Percentiles rank a stretch among this genome's conserved stretches.
Evolutionary conservation across 164 flowering plant species (phyloP).

Genomic region (Vitis amurensis): DNA sequence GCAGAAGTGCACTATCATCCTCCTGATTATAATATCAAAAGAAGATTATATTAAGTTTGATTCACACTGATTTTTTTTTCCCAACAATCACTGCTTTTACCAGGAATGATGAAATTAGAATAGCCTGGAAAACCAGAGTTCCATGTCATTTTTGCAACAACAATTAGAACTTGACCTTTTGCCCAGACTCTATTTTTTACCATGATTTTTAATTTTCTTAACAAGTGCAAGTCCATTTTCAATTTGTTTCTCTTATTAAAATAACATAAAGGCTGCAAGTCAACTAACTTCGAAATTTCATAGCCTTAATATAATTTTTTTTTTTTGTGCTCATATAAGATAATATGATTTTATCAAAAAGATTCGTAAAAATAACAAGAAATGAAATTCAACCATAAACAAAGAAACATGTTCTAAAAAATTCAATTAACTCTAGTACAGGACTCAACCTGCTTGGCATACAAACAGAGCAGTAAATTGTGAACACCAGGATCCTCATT

Average conservation of each 20-base stretch:
- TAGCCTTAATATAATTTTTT: not conserved
- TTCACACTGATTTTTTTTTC: not conserved
- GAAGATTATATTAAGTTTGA: not conserved
- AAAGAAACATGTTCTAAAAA: not conserved
- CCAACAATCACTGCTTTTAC: not conserved
- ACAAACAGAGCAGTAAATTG: constrained; percentile 89
- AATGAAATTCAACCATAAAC: not conserved
- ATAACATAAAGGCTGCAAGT: not conserved
- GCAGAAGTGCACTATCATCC: constrained; percentile 90
- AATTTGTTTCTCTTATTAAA: not conserved
- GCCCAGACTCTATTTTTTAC: not conserved
- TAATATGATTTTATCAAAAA: too few species aligned
- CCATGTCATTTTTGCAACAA: not conserved
- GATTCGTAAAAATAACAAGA: not conserved
- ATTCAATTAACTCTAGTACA: not conserved
- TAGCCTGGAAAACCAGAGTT: not conserved
- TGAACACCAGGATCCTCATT: constrained; percentile 99
- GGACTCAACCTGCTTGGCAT: constrained; percentile 81
- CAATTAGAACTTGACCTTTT: too few species aligned
- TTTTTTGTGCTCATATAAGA: too few species aligned
- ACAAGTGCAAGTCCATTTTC: not conserved
- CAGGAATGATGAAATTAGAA: not conserved
- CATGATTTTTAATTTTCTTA: not conserved
- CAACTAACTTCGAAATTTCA: not conserved
- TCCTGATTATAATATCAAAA: constrained; percentile 49